Evolutionary conservation across 2,329 filamentous ascomycete genomes (phyloP), one percentile per base, ranked within the genome.

Genomic region (Diaporthe destruens): DNA sequence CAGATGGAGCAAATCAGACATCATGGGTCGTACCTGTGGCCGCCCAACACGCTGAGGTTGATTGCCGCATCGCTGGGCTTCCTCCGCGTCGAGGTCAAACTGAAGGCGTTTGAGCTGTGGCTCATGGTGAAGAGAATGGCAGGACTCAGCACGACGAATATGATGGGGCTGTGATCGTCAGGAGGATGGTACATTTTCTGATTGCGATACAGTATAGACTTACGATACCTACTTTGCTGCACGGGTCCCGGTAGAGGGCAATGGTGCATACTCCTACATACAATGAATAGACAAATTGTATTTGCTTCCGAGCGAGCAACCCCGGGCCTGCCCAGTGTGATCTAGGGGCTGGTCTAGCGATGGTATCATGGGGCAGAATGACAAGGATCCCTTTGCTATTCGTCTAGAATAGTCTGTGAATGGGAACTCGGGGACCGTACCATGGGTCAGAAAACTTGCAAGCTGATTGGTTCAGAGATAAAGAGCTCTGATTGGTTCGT

Each of bases 61-160:
- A 74, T 91, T 9, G 82, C 83, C 0, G 91, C 90, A 0, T 92
- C 89, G 85, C 73, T 89, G 71, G 85, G 87, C 1, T 91, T 87
- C 76, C 79, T 90, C 57, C 83, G 90, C 42, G 89, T 93, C 6
- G 88, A 90, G 81, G 76, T 89, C 53, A 92, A 91, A 83, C 83
- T 93, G 42, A 88, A 89, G 76, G 83, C 84, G 8, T 92, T 92
- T 80, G 91, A 93, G 82, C 78, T 89, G 54, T 91, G 88, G 88
- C 80, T 92, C 44, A 82, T 82, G 36, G 75, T 88, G 7, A 89
- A 90, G 82, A 84, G 89, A 71, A 76, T 85, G 44, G 77, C 83
- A 11, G 85, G 84, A 2, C 68, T 67, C 55, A 63, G 49, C 39
- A 56, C 59, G 12, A 47, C 69, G 20, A 65, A 65, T 20, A 12